Percentiles rank a stretch among this genome's conserved stretches.
These are phyloP conservation scores for Primulina eburnea DNA, from an alignment of 257 asterid genomes.

Conservation along the genomic window DNA sequence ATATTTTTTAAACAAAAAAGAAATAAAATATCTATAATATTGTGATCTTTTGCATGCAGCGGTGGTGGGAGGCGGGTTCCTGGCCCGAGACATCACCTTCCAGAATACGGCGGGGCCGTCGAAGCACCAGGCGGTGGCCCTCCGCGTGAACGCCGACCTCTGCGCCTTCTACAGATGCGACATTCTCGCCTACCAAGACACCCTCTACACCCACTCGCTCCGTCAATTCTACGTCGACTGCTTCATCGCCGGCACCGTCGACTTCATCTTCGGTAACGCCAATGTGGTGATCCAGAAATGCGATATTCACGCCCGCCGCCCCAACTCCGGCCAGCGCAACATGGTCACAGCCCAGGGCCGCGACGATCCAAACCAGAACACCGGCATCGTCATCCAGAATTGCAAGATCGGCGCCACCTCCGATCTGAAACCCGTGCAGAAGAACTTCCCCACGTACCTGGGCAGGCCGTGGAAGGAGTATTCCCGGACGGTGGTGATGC, in stretches of 20 bases:
- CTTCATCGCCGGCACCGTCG: conserved; percentile 51
- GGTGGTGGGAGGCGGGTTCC: conserved; percentile 43
- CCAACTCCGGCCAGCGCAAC: conserved; percentile 47
- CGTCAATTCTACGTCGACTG: conserved; percentile 59
- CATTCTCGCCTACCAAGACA: conserved; percentile 57
- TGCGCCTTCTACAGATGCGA: conserved; percentile 55
- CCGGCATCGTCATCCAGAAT: conserved; percentile 50
- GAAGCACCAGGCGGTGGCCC: conserved; percentile 53
- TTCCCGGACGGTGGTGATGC: conserved; percentile 49
- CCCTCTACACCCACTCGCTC: conserved; percentile 59
- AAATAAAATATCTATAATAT: no score
- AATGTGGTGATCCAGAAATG: conserved; percentile 47
- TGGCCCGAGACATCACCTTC: conserved; percentile 58
- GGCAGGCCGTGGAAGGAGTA: conserved; percentile 56
- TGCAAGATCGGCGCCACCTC: conserved; percentile 49
- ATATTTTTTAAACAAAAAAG: no score
- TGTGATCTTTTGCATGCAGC: conserved; percentile 32
- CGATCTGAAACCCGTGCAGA: conserved; percentile 35
- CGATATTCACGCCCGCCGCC: conserved; percentile 59
- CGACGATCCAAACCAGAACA: conserved; percentile 53
- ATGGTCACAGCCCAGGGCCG: conserved; percentile 70
- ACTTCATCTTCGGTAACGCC: conserved; percentile 63
- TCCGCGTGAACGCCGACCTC: conserved; percentile 53
- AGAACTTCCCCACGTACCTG: conserved; percentile 38
- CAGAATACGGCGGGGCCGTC: conserved; percentile 60